Base-by-base conservation (phyloP, 306 rosid genomes). In the Quercus robur region DNA sequence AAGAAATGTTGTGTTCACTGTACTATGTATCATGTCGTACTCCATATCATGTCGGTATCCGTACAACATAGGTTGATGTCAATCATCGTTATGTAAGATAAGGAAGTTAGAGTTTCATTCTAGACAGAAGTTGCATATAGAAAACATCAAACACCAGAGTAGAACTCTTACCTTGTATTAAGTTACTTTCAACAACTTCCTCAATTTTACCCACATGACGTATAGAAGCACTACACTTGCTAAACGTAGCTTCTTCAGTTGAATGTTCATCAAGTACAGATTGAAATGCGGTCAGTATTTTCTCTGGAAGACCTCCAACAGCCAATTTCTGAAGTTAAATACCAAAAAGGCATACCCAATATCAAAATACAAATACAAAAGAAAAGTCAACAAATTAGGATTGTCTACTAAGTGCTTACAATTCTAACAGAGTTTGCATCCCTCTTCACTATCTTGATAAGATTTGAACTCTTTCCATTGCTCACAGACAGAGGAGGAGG, bases 381-480 rank as follows among this genome's bases (percentile, higher is more conserved):
- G 56, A 56, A 25, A 70, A 75, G 51, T 74, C 56, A 76, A 75
- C 74, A 74, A 54, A 55, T 68, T 77, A 75, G 74, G 68, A 78
- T 67, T 12, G 79, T 81, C 69, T 72, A 84, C 57, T 21, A 79
- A 83, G 58, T 75, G 77, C 98, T 88, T 91, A 94, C 98, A 76
- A 92, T 88, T 92, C 97, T 91, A 77, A 92, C 91, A 54, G 97
- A 89, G 77, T 91, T 88, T 78, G 90, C 88, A 83, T 94, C 98
- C 89, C 92, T 91, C 88, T 94, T 94, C 84, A 92, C 88, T 81
- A 92, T 88, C 87, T 92, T 94, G 86, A 92, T 89, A 81, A 90
- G 85, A 87, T 89, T 93, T 77, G 92, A 86, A 78, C 83, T 88
- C 88, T 85, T 92, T 56, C 90, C 98, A 79, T 87, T 93, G 89